Evolutionary conservation across 1,284 basidiomycete genomes (phyloP).

Genomic region (Porogramme epimiltina): DNA sequence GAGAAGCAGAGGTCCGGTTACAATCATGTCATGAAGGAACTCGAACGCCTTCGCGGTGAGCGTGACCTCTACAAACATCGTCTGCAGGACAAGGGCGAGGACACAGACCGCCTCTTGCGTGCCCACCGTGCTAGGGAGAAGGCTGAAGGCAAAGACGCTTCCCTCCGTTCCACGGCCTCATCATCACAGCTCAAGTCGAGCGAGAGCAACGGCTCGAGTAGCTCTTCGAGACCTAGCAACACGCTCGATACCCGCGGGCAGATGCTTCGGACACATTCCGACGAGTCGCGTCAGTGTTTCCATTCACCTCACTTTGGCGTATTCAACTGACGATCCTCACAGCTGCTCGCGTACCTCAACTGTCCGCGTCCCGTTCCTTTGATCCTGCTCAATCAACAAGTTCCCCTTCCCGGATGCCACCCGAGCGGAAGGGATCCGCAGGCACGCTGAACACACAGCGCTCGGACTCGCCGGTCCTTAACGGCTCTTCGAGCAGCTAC

Average conservation of each 20-base stretch:
- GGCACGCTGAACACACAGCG: conserved; percentile 9
- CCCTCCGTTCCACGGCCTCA: conserved; percentile 29
- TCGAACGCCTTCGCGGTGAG: conserved; percentile 80
- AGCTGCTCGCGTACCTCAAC: conserved; percentile 15
- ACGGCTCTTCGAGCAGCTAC: conserved; percentile 2
- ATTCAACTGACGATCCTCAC: conserved; percentile 3
- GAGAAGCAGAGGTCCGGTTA: conserved; percentile 83
- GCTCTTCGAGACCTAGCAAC: conserved; percentile 8
- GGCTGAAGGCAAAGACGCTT: conserved; percentile 26
- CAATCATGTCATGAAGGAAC: conserved; percentile 72
- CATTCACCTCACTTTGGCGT: background rate
- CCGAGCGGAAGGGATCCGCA: conserved; percentile 18
- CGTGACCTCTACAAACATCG: conserved; percentile 68
- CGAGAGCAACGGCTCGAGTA: conserved; percentile 21
- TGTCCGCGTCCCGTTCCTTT: conserved; percentile 18
- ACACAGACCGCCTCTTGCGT: conserved; percentile 35
- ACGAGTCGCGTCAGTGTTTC: conserved; percentile 48
- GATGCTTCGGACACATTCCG: conserved; percentile 46
- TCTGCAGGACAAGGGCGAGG: conserved; percentile 45
- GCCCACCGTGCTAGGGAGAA: conserved; percentile 36
- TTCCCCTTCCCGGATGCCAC: conserved; percentile 11
- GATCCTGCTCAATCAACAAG: conserved; percentile 15
- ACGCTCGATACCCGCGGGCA: conserved; percentile 33
- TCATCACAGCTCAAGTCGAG: conserved; percentile 30
- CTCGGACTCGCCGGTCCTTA: conserved; percentile 14